Conservation (phyloP, 768 basidiomycete genomes). For the Psilocybe cyanescens region DNA sequence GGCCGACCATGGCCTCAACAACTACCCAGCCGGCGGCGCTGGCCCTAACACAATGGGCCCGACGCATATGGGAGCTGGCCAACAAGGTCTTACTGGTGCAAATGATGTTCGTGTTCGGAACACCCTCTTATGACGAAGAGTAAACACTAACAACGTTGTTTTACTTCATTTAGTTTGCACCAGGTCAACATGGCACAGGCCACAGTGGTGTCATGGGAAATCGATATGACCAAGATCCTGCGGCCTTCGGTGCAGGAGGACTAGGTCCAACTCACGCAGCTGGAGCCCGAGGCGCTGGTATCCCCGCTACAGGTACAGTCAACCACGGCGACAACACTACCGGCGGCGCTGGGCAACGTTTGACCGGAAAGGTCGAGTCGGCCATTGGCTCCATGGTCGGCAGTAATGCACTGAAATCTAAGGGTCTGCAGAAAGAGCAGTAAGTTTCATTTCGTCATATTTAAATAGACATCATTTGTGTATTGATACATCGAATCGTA, state of each 20-base stretch:
- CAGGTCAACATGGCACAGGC: slow-evolving; percentile 9
- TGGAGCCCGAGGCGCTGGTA: slow-evolving; percentile 12
- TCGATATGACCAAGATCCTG: not conserved
- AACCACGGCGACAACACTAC: slow-evolving; percentile 21
- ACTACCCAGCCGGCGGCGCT: slow-evolving; percentile 6
- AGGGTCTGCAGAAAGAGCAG: slow-evolving; percentile 55
- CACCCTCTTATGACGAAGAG: not conserved
- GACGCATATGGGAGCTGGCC: not conserved
- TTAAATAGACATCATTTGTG: not conserved
- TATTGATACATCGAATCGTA: slow-evolving; percentile 15
- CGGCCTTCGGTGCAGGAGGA: slow-evolving; percentile 13
- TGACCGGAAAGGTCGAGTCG: slow-evolving; percentile 52
- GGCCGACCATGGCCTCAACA: slow-evolving; percentile 1
- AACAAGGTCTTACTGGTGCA: not conserved
- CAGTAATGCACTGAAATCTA: slow-evolving; percentile 48
- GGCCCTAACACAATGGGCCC: not conserved
- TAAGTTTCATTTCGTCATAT: slow-evolving; percentile 19
- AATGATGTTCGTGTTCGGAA: not conserved
- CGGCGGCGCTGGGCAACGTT: slow-evolving; percentile 33
- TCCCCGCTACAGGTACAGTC: slow-evolving; percentile 26
- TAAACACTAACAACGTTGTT: not conserved
- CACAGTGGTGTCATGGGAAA: not conserved
- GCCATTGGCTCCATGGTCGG: slow-evolving; percentile 48
- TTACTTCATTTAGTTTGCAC: slow-evolving; percentile 1
- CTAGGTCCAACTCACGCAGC: slow-evolving; percentile 11